These are phyloP conservation scores for Mucor irregularis DNA, from an alignment of 371 early-diverging fungal species.

Conservation along the genomic window DNA sequence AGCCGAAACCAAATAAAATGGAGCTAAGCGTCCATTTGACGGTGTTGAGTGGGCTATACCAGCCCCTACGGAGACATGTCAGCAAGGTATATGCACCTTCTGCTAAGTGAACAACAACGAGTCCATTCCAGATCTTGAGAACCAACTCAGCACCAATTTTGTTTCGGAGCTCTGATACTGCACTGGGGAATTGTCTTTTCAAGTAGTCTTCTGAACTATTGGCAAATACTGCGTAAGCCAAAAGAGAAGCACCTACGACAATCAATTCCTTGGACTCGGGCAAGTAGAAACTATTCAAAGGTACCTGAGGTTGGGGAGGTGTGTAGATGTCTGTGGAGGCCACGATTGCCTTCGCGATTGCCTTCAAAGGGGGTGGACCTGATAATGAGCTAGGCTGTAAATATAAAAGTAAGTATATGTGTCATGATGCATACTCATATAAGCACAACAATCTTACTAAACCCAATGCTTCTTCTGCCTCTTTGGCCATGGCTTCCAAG, in stretches of 20 bases:
- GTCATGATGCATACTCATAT: not conserved
- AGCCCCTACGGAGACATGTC: slow-evolving; percentile 38
- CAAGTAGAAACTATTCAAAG: slow-evolving; percentile 32
- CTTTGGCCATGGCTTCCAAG: slow-evolving; percentile 48
- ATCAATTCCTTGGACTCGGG: not conserved
- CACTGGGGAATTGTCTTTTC: slow-evolving; percentile 16
- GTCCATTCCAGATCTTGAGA: not conserved
- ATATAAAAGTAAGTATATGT: not conserved
- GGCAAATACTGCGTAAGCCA: slow-evolving; percentile 12
- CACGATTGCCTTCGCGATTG: slow-evolving; percentile 43
- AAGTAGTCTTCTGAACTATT: slow-evolving; percentile 23
- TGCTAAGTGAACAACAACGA: slow-evolving; percentile 17
- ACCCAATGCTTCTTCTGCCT: slow-evolving; percentile 46
- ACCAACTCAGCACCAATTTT: slow-evolving; percentile 1
- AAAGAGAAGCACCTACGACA: slow-evolving; percentile 1
- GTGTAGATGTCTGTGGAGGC: slow-evolving; percentile 37
- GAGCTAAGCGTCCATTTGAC: slow-evolving; percentile 41
- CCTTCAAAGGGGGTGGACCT: slow-evolving; percentile 43
- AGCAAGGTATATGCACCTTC: slow-evolving; percentile 25
- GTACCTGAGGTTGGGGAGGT: slow-evolving; percentile 30
- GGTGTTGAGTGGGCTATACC: slow-evolving; percentile 38
- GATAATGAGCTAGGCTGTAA: slow-evolving; percentile 41
- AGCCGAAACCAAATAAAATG: slow-evolving; percentile 33
- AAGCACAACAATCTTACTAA: slow-evolving; percentile 19
- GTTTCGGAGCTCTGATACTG: slow-evolving; percentile 13